These are phyloP conservation scores for Cucurbita moschata DNA, from an alignment of 306 rosid species.

Conservation along the genomic window DNA sequence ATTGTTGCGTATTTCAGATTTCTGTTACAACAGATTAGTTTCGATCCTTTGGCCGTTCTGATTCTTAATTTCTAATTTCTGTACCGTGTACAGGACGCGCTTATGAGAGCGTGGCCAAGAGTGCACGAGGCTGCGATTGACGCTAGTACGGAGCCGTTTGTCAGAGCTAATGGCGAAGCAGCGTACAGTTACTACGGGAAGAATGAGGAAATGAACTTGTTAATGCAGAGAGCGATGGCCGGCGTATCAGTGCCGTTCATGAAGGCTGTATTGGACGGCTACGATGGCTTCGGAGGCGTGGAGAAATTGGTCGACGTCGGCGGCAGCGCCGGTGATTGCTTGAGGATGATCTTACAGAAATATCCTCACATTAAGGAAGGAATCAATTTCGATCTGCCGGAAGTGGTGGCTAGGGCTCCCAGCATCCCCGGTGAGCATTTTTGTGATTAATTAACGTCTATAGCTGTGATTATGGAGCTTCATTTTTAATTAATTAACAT, in stretches of 20 bases:
- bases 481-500: neutral
- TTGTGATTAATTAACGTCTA: too few relatives aligned
- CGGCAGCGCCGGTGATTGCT: slow-evolving; percentile 88
- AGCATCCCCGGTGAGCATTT: slow-evolving; percentile 27
- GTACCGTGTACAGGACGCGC: slow-evolving; percentile 31
- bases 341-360: slow-evolving; percentile 55
- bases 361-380: slow-evolving; percentile 37
- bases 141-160: slow-evolving; percentile 58
- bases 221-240: slow-evolving; percentile 79
- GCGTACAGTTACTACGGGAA: slow-evolving; percentile 66
- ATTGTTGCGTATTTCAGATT: neutral
- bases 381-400: slow-evolving; percentile 70
- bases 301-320: slow-evolving; percentile 68
- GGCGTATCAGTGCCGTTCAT: slow-evolving; percentile 83
- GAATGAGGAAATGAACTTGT: slow-evolving; percentile 53
- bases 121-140: slow-evolving; percentile 86
- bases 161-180: slow-evolving; percentile 54
- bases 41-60: neutral
- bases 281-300: slow-evolving; percentile 53
- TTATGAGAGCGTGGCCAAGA: slow-evolving; percentile 73
- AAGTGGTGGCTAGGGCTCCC: slow-evolving; percentile 75
- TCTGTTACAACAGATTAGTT: neutral
- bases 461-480: neutral
- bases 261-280: slow-evolving; percentile 44
- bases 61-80: neutral